A percentile compares a stretch with the other conserved stretches of the same genome.
These are phyloP conservation scores for Schizophyllum commune DNA, from an alignment of 1,284 basidiomycete genomes.

Conservation along the genomic window DNA sequence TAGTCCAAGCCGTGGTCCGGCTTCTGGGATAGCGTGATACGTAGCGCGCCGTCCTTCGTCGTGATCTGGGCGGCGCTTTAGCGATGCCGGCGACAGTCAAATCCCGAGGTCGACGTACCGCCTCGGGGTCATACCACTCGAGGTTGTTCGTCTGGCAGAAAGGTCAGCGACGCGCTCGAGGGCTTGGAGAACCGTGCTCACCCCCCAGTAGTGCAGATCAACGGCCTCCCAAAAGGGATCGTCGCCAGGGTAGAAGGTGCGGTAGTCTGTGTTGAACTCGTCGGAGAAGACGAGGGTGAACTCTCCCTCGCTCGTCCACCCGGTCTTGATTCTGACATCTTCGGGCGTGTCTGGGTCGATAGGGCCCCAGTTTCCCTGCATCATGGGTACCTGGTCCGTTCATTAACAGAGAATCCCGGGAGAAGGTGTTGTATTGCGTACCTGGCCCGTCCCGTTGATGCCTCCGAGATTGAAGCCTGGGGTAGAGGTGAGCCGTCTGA, in stretches of 20 bases:
- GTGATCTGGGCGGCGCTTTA: conserved; percentile 67
- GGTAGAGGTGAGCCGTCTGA: conserved; percentile 35
- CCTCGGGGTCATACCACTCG: conserved; percentile 51
- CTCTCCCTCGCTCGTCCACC: conserved; percentile 36
- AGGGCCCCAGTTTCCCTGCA: conserved; percentile 47
- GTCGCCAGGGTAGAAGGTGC: conserved; percentile 49
- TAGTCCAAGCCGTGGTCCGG: not conserved
- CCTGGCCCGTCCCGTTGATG: conserved; percentile 10
- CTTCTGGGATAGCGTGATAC: not conserved
- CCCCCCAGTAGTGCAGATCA: conserved; percentile 68
- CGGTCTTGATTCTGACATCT: conserved; percentile 39
- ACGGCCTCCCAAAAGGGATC: conserved; percentile 59
- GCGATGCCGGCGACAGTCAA: conserved; percentile 57
- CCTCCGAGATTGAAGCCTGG: conserved; percentile 54
- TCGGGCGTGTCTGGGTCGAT: conserved; percentile 64
- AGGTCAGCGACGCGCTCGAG: conserved; percentile 44
- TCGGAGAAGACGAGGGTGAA: conserved; percentile 57
- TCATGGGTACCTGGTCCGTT: conserved; percentile 33
- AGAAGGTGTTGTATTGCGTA: not conserved
- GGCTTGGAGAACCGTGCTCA: conserved; percentile 3
- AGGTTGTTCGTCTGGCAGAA: not conserved
- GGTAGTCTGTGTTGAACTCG: conserved; percentile 70
- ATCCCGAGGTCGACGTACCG: conserved; percentile 79
- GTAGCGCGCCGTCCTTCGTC: conserved; percentile 55
- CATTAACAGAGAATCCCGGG: not conserved